Evolutionary conservation across 257 asterid species (phyloP), one percentile per base, ranked within the genome.

Genomic region (Nicotiana otophora): DNA sequence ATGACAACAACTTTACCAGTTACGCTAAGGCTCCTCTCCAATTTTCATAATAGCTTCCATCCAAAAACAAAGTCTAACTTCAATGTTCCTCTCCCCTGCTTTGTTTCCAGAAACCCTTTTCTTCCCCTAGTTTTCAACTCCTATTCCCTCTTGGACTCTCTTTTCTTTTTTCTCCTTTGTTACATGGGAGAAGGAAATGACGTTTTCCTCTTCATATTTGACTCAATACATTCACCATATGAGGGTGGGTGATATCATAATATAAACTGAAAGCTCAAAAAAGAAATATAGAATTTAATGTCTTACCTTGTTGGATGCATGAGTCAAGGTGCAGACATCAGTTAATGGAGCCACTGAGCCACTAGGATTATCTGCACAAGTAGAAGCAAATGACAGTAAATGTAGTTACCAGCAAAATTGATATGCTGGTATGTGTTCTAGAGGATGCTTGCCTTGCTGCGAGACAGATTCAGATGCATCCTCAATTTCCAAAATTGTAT

Each of bases 371-470:
- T 83, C 95, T 91, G 93, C 86, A 69, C 51, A 77, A 82, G 69
- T n/a, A 85, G 42, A 85, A 80, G 54, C 64, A 81, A 83, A 65
- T 48, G 48, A 48, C 48, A 65, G 30, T 16, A 81, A 69, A 12
- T 81, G 78, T 58, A 66, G 31, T 81, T 14, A 53, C 14, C 28
- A 62, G 65, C 82, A 19, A 78, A 64, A n/a, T 39, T 39, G 64
- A 16, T 66, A 65, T 81, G 77, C n/a, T 84, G 80, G 58, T 81
- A n/a, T 77, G 51, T 28, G 76, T 20, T 80, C 69, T 66, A n/a
- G 75, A 81, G 63, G 63, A 75, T 75, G 75, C 90, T 86, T 82
- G 84, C 92, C 91, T 88, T 79, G 80, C 75, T 26, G 78, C 51
- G 82, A 64, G 86, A 61, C 42, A 8, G 62, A 81, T 79, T 64